A percentile compares a stretch with the other conserved stretches of the same genome.
Evolutionary conservation across 2,329 filamentous ascomycete species (phyloP).

Genomic region (Dothistroma pini): DNA sequence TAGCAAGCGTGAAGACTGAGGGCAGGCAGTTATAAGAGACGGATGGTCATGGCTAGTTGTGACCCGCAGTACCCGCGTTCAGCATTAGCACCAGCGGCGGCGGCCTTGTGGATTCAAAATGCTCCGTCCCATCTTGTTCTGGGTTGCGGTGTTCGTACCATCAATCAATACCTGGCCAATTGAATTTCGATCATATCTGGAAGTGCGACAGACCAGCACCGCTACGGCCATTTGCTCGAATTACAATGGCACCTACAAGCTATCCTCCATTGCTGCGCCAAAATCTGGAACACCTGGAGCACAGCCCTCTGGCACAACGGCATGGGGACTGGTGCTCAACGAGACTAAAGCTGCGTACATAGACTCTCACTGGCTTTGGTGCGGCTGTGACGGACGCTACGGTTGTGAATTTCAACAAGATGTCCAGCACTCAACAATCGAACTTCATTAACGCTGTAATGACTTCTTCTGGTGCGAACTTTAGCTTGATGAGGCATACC

Average conservation of each 20-base stretch:
- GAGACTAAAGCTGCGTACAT: constrained; percentile 20
- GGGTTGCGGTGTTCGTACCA: background rate
- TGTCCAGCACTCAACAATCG: constrained; percentile 12
- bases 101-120: background rate
- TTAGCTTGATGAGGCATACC: constrained; percentile 21
- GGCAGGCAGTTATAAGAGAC: no score
- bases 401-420: constrained; percentile 16
- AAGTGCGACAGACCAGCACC: constrained; percentile 6
- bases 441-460: constrained; percentile 16
- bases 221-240: constrained; percentile 18
- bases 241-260: constrained; percentile 18
- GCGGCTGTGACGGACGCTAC: constrained; percentile 23
- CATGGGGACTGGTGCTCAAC: constrained; percentile 24
- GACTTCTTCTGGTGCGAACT: constrained; percentile 19
- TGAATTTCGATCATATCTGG: background rate
- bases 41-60: no score
- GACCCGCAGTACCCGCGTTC: no score
- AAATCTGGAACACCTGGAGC: constrained; percentile 4
- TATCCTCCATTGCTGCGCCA: constrained; percentile 16
- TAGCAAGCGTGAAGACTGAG: no score
- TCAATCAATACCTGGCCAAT: background rate
- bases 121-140: background rate
- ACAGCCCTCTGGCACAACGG: constrained; percentile 4
- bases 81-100: no score
- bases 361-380: constrained; percentile 21